Conservation (phyloP, 345 rosid genomes). For the Eucalyptus fibrosa region DNA sequence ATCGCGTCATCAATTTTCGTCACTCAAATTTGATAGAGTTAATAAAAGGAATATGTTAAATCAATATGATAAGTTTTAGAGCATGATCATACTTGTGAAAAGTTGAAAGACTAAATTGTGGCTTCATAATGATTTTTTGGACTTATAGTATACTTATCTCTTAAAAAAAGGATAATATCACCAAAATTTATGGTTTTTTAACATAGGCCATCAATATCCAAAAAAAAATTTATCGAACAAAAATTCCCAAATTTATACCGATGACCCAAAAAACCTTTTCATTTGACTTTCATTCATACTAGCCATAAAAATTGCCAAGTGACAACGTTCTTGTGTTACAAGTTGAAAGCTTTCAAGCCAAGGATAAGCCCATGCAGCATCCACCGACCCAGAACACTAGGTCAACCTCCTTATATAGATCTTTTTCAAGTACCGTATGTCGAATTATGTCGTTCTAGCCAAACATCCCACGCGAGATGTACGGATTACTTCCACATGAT, state of each 20-base stretch:
- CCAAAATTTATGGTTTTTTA: neutral
- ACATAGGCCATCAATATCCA: neutral
- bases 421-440: neutral
- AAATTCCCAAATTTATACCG: neutral
- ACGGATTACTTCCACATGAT: rapidly evolving
- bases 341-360: neutral
- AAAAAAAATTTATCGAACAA: rapidly evolving
- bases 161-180: neutral
- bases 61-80: neutral
- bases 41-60: rapidly evolving
- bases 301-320: neutral
- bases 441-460: neutral
- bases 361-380: rapidly evolving
- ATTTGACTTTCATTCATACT: neutral
- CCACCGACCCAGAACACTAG: rapidly evolving
- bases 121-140: no score
- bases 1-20: rapidly evolving
- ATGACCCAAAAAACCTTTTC: neutral
- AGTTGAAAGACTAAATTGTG: rapidly evolving
- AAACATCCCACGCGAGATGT: rapidly evolving
- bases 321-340: neutral
- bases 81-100: rapidly evolving
- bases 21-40: rapidly evolving
- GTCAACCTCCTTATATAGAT: neutral
- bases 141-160: no score